Conservation (phyloP, 2,329 filamentous ascomycete species). For the Pyrenophora graminea region DNA sequence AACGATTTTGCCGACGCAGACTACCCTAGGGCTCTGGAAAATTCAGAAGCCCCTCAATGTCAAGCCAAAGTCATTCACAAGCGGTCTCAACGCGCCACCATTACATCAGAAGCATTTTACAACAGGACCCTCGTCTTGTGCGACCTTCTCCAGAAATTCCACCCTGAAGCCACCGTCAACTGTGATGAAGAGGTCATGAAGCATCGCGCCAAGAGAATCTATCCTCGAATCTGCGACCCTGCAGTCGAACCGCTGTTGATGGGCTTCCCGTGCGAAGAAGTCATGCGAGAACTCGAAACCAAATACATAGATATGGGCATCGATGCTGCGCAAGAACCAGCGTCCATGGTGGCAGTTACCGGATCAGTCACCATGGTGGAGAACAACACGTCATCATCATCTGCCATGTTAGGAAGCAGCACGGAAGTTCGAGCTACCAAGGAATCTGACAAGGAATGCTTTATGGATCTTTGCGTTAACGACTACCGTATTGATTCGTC, state of each 20-base stretch:
- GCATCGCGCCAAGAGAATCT: not conserved
- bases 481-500: no score
- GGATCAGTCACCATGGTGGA: no score
- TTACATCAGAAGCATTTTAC: not conserved
- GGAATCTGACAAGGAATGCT: no score
- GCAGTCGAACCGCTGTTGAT: not conserved
- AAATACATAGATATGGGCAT: not conserved
- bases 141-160: slow-evolving; percentile 4
- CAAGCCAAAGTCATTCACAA: slow-evolving; percentile 9
- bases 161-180: not conserved
- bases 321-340: no score
- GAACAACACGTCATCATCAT: no score
- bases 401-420: no score
- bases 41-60: slow-evolving; percentile 2
- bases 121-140: not conserved
- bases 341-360: no score
- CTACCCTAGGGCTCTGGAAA: no score
- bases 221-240: slow-evolving; percentile 7
- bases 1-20: no score
- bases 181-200: slow-evolving; percentile 6
- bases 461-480: no score
- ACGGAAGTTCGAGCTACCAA: no score
- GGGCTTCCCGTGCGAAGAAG: slow-evolving; percentile 7
- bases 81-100: not conserved
- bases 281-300: not conserved